These are phyloP conservation scores for Paratinospora sagittata DNA, from an alignment of 164 flowering plant species.

Conservation along the genomic window DNA sequence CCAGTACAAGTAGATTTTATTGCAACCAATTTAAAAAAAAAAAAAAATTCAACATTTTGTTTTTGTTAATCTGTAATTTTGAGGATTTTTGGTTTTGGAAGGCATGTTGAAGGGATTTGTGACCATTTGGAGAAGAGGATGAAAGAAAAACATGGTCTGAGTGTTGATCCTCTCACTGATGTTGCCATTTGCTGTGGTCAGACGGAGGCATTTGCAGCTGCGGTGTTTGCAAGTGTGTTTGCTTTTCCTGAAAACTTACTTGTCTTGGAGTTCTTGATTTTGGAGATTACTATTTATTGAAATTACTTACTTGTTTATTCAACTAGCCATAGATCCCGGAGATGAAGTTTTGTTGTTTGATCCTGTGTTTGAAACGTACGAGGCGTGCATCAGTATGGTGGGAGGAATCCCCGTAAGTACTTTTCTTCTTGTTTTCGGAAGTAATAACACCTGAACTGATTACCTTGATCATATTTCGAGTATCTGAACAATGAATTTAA, in stretches of 20 bases:
- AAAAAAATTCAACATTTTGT: not conserved
- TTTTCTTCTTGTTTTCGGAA: not conserved
- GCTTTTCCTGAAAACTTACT: not conserved
- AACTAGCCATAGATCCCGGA: slow-evolving; percentile 55
- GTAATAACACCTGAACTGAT: not conserved
- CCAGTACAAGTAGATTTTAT: slow-evolving; percentile 55
- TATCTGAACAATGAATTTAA: not conserved
- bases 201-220: slow-evolving; percentile 79
- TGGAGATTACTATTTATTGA: not conserved
- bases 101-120: slow-evolving; percentile 82
- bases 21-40: too few relatives aligned
- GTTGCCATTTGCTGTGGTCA: slow-evolving; percentile 80
- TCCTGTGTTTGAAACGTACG: slow-evolving; percentile 73
- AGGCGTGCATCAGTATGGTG: slow-evolving; percentile 55
- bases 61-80: not conserved
- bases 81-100: slow-evolving; percentile 7
- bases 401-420: slow-evolving; percentile 82
- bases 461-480: not conserved
- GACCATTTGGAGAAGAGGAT: slow-evolving; percentile 41
- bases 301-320: not conserved
- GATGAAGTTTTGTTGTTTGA: slow-evolving; percentile 83
- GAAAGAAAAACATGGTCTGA: slow-evolving; percentile 48
- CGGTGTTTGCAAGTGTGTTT: slow-evolving; percentile 59
- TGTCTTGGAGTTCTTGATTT: not conserved
- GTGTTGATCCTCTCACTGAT: slow-evolving; percentile 56